Evolutionary conservation across 768 basidiomycete species (phyloP), one percentile per base, ranked within the genome.

Genomic region (Hemileccinum rubropunctum): DNA sequence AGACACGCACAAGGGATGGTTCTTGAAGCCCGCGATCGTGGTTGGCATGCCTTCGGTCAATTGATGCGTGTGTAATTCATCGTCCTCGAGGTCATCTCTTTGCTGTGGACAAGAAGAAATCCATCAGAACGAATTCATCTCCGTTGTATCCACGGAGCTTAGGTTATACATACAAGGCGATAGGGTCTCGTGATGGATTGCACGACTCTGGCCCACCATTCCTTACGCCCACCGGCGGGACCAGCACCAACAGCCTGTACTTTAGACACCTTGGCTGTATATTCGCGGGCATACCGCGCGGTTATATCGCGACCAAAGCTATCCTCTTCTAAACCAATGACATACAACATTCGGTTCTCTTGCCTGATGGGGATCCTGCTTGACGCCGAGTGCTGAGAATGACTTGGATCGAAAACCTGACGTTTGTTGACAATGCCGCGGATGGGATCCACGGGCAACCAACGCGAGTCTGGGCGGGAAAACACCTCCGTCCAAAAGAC

Each of bases 401-500:
- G 71, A 2, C 78, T 72, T 0, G 93, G 91, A 65, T 94, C 91
- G 62, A 91, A 95, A 23, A 79, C 73, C 50, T 84, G 83, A 50
- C 85, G 81, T 58, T 89, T 88, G 63, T 94, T 89, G 52, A 94
- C 84, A 47, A 84, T 76, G 21, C 75, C 80, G 14, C 91, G 84
- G 30, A 92, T 78, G 8, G 93, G 91, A 69, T 99, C 97, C 34
- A 98, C 86, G 0, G 94, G 86, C 13, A 98, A 71, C 97, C 97
- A 99, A 32, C 86, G 82, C 13, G 78, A 82, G 71, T 97, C 93
- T 7, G 94, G 83, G 18, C 91, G 84, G 8, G 92, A 95, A 71
- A 94, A 99, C 0, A 97, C 91, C 68, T 99, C 97, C 0, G 89
- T 91, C 97, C 97, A 99, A 67, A 94, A 91, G 4, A 94, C 86